Percentiles rank a stretch among this genome's conserved stretches.
These are phyloP conservation scores for Hypocreales sp. DNA, from an alignment of 2,329 filamentous ascomycete genomes.

Conservation along the genomic window DNA sequence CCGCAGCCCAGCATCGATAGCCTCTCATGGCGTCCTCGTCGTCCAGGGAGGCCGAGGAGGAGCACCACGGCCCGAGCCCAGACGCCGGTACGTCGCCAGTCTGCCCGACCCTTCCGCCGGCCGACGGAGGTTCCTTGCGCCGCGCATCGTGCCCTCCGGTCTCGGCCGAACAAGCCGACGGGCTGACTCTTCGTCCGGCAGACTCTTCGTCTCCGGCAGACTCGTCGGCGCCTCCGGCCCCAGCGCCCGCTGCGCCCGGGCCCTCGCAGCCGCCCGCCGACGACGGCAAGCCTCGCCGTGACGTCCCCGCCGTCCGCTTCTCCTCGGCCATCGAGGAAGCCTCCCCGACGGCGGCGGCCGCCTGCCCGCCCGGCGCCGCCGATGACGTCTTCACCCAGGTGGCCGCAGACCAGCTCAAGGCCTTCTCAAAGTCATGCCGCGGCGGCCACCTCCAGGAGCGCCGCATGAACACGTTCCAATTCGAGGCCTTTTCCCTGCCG, in stretches of 20 bases:
- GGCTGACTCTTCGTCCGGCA: too few species aligned
- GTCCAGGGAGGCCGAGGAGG: too few species aligned
- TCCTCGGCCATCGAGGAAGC: slow-evolving; percentile 58
- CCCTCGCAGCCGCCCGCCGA: slow-evolving; percentile 2
- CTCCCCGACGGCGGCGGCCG: slow-evolving; percentile 26
- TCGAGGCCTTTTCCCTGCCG: slow-evolving; percentile 81
- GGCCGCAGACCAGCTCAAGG: slow-evolving; percentile 49
- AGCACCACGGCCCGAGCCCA: too few species aligned
- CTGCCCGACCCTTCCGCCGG: too few species aligned
- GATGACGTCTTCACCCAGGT: slow-evolving; percentile 22
- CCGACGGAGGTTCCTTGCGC: too few species aligned
- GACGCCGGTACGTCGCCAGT: too few species aligned
- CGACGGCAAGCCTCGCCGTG: slow-evolving; percentile 6
- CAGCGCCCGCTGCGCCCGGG: not conserved
- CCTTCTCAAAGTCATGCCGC: slow-evolving; percentile 57
- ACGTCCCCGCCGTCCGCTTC: slow-evolving; percentile 48
- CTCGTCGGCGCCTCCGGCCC: not conserved
- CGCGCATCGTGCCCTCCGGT: not conserved
- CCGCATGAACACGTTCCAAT: slow-evolving; percentile 74
- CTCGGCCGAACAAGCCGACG: not conserved
- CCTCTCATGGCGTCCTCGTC: too few species aligned
- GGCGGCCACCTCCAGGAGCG: slow-evolving; percentile 64
- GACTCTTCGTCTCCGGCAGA: not conserved
- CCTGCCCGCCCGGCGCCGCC: slow-evolving; percentile 10
- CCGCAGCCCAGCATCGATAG: too few species aligned